Base-by-base conservation (phyloP, 768 basidiomycete genomes). In the Calocera cornea region DNA sequence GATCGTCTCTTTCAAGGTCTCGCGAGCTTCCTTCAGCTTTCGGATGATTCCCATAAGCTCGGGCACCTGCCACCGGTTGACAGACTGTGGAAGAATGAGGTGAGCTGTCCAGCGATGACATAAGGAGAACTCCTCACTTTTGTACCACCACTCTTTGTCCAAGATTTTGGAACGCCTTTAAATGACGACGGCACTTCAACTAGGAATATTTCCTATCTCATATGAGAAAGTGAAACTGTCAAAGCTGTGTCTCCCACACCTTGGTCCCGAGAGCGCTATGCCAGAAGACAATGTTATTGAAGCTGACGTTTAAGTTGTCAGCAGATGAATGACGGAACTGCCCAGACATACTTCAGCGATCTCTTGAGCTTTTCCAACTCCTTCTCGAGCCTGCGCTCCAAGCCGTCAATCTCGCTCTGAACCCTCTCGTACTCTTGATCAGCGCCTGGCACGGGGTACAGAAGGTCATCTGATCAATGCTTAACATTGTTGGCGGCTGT, bases 11-110 rank as follows among this genome's bases (percentile, higher is more conserved):
- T 81, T 89, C 41, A 89, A 87, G 67, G 86, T 92, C 77, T 99
- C 97, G 44, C 92, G 85, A 1, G 92, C 94, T 78, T 99, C 97
- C 77, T 98, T 98, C 34, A 97, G 81, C 67, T 85, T 78, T 22
- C 92, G 86, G 65, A 98, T 84, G 34, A 85, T 85, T 2, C 82
- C 72, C 67, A 86, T 84, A 1, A 93, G 82, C 29, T 88, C 81
- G 0, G 87, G 87, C 3, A 93, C 87, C 3, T 86, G 79, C 80
- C 87, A 99, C 24, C 97, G 88, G 16, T 80, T 81, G 71, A 83
- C 83, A 31, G 84, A 83, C 89, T 95, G 73, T 5, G 69, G 60
- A 60, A 60, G 66, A 16, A 65, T 66, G 41, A 72, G 8, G 22
- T 22, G 33, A 22, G 5, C 64, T 22, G 24, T 24, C 65, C 19